phyloP scores from a whole-genome alignment of 2,329 filamentous ascomycete genomes.

The Rachicladosporium sp. region DNA sequence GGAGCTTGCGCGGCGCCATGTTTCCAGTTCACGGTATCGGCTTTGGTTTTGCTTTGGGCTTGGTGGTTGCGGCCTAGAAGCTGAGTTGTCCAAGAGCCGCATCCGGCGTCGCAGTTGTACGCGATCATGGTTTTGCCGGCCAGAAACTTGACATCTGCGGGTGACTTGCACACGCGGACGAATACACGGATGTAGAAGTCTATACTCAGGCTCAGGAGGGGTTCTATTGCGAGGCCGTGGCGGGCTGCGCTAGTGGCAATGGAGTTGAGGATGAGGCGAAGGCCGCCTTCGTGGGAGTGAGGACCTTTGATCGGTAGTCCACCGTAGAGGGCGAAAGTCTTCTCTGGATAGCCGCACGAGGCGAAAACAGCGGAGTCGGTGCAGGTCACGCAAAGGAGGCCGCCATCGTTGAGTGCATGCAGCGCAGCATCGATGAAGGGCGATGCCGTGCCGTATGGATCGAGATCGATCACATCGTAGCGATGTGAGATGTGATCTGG shows the following conservation, averaged over 20 bases:
- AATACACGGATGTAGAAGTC: conserved; percentile 93
- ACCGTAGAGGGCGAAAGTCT: conserved; percentile 83
- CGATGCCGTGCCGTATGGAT: conserved; percentile 88
- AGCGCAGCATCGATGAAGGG: conserved; percentile 86
- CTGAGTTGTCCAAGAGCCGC: conserved; percentile 83
- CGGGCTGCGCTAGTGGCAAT: conserved; percentile 69
- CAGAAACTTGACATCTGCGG: conserved; percentile 77
- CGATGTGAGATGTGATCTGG: conserved; percentile 31
- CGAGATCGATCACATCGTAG: conserved; percentile 92
- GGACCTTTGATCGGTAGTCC: conserved; percentile 74
- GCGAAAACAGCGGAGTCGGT: conserved; percentile 94
- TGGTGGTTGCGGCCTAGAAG: conserved; percentile 58
- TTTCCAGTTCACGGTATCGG: conserved; percentile 58
- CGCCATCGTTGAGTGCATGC: conserved; percentile 76
- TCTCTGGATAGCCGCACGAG: conserved; percentile 86
- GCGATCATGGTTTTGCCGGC: conserved; percentile 87
- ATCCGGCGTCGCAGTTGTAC: conserved; percentile 82
- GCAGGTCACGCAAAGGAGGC: conserved; percentile 87
- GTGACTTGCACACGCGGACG: conserved; percentile 66
- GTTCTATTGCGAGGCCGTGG: conserved; percentile 82
- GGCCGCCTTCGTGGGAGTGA: conserved; percentile 77
- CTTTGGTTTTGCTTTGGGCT: conserved; percentile 61
- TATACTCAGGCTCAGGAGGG: conserved; percentile 81
- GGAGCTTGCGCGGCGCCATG: conserved; percentile 64
- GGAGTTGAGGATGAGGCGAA: conserved; percentile 74